Evolutionary conservation across 2,329 filamentous ascomycete species (phyloP), one percentile per base, ranked within the genome.

Genomic region (Colletotrichum sp.): DNA sequence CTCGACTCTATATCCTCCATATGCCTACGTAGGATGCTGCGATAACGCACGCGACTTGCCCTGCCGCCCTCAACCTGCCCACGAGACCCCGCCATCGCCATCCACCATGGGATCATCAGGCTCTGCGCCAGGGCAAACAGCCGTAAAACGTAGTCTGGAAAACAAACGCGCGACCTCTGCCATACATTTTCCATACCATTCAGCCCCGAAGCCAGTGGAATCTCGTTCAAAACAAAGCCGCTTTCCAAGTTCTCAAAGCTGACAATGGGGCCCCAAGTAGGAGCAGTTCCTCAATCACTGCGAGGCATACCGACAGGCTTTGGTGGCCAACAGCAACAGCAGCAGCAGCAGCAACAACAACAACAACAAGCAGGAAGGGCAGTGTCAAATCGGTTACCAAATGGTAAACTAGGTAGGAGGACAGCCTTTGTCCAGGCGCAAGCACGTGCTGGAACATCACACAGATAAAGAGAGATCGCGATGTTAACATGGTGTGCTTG

Each of bases 291-390:
- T 80, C 92, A 92, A 85, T 87, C 90, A 81, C 83, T 93, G 80
- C 90, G 92, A 80, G 90, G 91, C 80, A 89, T 93, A 85, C 91
- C 91, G 70, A 88, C 87, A 80, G 90, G 89, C 78, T 93, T 92
- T 82, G 88, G 87, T 78, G 87, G 87, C 79, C 91, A 92, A 80
- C 91, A 91, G 83, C 90, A 91, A 83, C 88, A 88, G 74, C 91
- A 92, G 78, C 85, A 85, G 77, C 81, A 92, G 78, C 85, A 85
- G 77, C 81, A 79, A 16, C 79, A 80, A 52, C 89, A 87, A 78
- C 89, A 87, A 78, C 89, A 88, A 78, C 83, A 87, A 78, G 28
- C 30, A 63, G 89, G 86, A 71, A 88, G 92, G 81, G 86, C 87
- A 78, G 89, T 89, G 57, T 88, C 91, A 70, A 90, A 83, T 83